Conservation (phyloP, 371 early-diverging fungal genomes). For the Actinomortierella ambigua region DNA sequence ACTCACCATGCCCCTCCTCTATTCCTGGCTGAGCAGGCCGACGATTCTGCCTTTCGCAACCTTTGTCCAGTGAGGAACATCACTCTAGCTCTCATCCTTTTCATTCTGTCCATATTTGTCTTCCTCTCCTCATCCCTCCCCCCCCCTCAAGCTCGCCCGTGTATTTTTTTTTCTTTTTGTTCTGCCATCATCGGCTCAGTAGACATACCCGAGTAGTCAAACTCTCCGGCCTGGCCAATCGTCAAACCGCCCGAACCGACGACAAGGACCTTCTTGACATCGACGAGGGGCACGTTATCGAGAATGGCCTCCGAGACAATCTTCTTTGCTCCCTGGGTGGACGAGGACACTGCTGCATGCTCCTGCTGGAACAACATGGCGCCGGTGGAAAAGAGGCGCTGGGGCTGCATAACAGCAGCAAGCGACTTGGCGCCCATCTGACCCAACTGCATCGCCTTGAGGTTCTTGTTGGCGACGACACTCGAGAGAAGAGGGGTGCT, state of each 20-base stretch:
- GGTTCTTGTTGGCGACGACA: conserved; percentile 17
- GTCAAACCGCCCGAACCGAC: conserved; percentile 93
- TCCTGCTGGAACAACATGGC: conserved; percentile 17
- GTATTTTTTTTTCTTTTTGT: background rate
- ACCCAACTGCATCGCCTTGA: conserved; percentile 10
- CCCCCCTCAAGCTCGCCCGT: too few species aligned
- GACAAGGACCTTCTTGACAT: conserved; percentile 88
- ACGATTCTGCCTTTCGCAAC: too few species aligned
- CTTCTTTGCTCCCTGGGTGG: conserved; percentile 14
- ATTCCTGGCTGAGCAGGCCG: too few species aligned
- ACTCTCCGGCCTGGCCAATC: conserved; percentile 98
- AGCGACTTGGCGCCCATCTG: conserved; percentile 30
- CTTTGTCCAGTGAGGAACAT: too few species aligned
- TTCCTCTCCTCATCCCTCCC: too few species aligned
- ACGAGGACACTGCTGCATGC: conserved; percentile 4
- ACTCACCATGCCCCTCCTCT: too few species aligned
- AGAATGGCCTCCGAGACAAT: conserved; percentile 63
- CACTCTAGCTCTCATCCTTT: too few species aligned
- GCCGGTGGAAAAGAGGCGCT: conserved; percentile 32
- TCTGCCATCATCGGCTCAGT: background rate
- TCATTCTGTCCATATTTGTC: too few species aligned
- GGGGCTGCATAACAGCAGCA: conserved; percentile 17
- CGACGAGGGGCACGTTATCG: conserved; percentile 46
- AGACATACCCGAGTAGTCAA: conserved; percentile 88
- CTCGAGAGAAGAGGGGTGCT: conserved; percentile 15